Conservation (phyloP, 1,284 basidiomycete genomes). For the Caloboletus firmus region DNA sequence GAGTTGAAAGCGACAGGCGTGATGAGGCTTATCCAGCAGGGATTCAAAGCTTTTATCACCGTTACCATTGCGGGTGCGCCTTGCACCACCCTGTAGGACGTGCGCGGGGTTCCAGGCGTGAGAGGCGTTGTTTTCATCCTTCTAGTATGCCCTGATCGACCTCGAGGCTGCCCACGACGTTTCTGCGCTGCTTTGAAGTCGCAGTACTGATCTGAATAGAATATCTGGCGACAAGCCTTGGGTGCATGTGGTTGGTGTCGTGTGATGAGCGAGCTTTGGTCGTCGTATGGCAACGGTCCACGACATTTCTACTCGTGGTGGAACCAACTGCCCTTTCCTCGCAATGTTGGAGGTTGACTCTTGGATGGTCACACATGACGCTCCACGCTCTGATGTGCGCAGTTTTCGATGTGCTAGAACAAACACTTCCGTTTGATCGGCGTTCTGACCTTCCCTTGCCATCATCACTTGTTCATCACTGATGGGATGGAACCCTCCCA, state of each 20-base stretch:
- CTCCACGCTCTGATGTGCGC: background rate
- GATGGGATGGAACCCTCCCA: slow-evolving; percentile 10
- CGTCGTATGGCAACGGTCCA: background rate
- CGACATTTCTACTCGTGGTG: background rate
- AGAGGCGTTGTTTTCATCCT: slow-evolving; percentile 2
- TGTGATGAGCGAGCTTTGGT: background rate
- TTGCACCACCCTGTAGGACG: background rate
- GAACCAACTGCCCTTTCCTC: background rate
- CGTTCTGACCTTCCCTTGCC: slow-evolving; percentile 1
- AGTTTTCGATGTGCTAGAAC: background rate
- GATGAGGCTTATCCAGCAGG: background rate
- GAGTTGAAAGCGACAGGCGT: background rate
- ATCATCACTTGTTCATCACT: background rate
- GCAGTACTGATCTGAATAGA: background rate
- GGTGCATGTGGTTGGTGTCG: background rate
- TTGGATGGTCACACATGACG: background rate
- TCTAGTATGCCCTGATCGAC: slow-evolving; percentile 4
- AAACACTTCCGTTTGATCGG: slow-evolving; percentile 9
- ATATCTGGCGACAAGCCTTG: background rate
- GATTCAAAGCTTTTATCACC: slow-evolving; percentile 14
- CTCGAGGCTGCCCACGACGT: slow-evolving; percentile 19
- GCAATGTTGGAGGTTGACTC: background rate
- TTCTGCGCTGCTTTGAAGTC: background rate
- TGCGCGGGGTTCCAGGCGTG: background rate
- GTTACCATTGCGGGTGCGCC: background rate